Evolutionary conservation across 768 basidiomycete species (phyloP), one percentile per base, ranked within the genome.

Genomic region (Galerina sulciceps): DNA sequence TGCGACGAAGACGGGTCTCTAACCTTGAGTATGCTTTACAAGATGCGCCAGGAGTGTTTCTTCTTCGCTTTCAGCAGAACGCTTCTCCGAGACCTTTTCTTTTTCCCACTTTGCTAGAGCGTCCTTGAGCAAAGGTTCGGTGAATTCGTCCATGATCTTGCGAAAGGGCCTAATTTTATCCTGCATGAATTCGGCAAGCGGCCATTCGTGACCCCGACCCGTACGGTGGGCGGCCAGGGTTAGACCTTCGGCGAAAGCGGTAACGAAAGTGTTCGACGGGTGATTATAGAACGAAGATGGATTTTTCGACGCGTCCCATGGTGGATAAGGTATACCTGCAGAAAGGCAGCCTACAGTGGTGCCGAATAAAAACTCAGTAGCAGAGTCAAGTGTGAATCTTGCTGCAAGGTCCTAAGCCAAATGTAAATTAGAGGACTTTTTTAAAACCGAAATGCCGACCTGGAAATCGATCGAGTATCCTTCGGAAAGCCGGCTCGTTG

Each of bases 301-400:
- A 62, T 74, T 66, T 51, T 64, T 59, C 35, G 61, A 37, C 48
- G 70, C 62, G 31, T 70, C 43, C 35, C 55, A 52, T 56, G 62
- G 75, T 46, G 85, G 85, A 55, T 85, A 86, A 2, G 80, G 81
- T 6, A 88, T 71, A 1, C 79, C 81, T 1, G 79, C 80, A 1
- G 74, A 71, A 35, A 88, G 79, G 6, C 80, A 82, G 37, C 77
- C 66, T 14, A 87, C 81, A 58, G 78, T 76, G 35, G 76, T 68
- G 3, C 81, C 82, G 59, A 87, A 86, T 9, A 89, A 76, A 63
- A 85, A 87, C 53, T 82, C 81, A 1, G 83, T 81, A 11, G 85
- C 85, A 6, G 84, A 81, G 69, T 89, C 88, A 14, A 89, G 75
- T 0, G 87, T 87, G 67, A 88, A 87, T 2, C 80, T 77, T 0